Evolutionary conservation across 257 asterid species (phyloP), one percentile per base, ranked within the genome.

Genomic region (Euphrasia confusa): DNA sequence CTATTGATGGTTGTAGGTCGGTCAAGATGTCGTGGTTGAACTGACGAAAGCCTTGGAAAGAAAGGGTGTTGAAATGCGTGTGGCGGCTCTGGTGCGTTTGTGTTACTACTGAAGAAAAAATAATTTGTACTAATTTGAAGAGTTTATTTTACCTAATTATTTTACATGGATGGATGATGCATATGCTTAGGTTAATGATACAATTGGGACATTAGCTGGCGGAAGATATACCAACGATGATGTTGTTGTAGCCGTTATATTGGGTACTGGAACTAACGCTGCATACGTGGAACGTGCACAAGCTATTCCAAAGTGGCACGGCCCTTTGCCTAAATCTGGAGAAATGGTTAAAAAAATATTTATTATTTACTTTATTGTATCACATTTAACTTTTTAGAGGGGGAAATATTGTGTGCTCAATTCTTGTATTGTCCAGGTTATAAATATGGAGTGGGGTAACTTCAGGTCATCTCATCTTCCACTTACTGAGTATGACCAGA

Each of bases 391-490:
- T 45, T 45, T 17, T 12, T 45, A 14, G 4, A 7, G 4, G 8
- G 12, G 2, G 37, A 10, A 47, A 13, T 35, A 17, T 4, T 67
- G 53, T 68, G 44, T 42, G 68, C 55, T 45, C 54, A 11, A 21
- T 60, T 69, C 37, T 66, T 55, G 21, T 63, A 2, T 18, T 64
- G 12, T 71, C 64, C 68, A 90, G 97, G 97, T 90, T 71, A 87
- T 90, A 77, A 90, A 90, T 67, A 90, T 87, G 95, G 97, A 90
- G 69, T 90, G 97, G 97, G 97, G 96, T 68, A 90, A 87, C 80
- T 90, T 90, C 80, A 83, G 79, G 78, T 81, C 93, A 14, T 83
- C 97, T 4, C 96, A 90, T 77, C 96, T 90, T 71, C 97, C 97
- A 7, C 59, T 85, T 63, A 85, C 95, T 0, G 93, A 90, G 61